A percentile compares a stretch with the other conserved stretches of the same genome.
Conservation (phyloP, 2,329 filamentous ascomycete genomes). For the Xylaria sp. region DNA sequence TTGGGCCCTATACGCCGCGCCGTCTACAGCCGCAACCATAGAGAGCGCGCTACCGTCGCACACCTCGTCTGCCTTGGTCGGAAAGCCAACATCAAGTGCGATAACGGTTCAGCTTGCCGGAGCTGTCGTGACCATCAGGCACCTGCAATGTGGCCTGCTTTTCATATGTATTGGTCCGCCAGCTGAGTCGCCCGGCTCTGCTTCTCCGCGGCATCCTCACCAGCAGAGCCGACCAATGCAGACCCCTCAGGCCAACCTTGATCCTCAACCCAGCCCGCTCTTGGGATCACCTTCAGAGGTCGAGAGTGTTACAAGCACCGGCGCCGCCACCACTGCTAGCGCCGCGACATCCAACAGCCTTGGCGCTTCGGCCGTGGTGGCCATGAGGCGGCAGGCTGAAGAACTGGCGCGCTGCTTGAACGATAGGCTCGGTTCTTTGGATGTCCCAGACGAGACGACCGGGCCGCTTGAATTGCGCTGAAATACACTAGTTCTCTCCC, state of each 20-base stretch:
- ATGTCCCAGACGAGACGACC: constrained; percentile 63
- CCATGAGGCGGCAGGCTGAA: constrained; percentile 66
- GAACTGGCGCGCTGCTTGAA: constrained; percentile 70
- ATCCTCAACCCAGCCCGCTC: constrained; percentile 49
- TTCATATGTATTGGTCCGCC: constrained; percentile 67
- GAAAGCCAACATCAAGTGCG: constrained; percentile 49
- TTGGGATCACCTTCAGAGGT: constrained; percentile 57
- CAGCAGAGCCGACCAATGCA: constrained; percentile 43
- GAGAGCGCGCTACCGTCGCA: constrained; percentile 54
- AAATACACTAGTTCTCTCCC: constrained; percentile 5
- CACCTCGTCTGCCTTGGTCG: constrained; percentile 21
- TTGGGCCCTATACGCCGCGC: constrained; percentile 65
- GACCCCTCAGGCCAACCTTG: constrained; percentile 37
- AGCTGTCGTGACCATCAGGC: constrained; percentile 68
- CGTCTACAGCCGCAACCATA: constrained; percentile 55
- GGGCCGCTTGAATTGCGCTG: constrained; percentile 44
- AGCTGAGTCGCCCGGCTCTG: constrained; percentile 34
- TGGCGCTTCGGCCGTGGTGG: constrained; percentile 59
- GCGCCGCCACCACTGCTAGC: constrained; percentile 58
- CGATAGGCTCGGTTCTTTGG: constrained; percentile 65
- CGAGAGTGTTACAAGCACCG: constrained; percentile 60
- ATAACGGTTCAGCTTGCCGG: constrained; percentile 70
- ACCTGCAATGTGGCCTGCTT: constrained; percentile 68
- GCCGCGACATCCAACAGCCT: constrained; percentile 51
- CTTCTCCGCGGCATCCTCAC: constrained; percentile 37